Conservation (phyloP, 345 rosid genomes). For the Clarkia xantiana region DNA sequence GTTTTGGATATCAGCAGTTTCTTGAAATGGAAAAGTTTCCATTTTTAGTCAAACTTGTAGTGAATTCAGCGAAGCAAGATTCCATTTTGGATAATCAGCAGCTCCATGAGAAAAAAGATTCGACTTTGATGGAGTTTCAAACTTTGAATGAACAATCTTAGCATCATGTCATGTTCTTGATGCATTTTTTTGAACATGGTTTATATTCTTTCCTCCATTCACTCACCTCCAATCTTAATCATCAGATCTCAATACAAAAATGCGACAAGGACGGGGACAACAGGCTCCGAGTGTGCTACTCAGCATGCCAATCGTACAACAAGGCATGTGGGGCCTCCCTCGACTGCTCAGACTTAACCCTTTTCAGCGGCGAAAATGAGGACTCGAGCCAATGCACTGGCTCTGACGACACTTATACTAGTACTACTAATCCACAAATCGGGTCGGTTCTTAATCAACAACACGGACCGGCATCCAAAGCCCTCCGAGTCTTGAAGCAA, state of each 20-base stretch:
- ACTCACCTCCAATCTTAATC: background rate
- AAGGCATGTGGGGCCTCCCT: slow-evolving; percentile 91
- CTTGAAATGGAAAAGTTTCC: too few species aligned
- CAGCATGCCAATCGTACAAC: slow-evolving; percentile 89
- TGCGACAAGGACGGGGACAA: slow-evolving; percentile 90
- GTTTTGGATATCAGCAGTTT: too few species aligned
- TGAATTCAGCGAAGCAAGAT: too few species aligned
- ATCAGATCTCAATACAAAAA: slow-evolving; percentile 93
- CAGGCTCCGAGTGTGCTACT: slow-evolving; percentile 82
- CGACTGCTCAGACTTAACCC: slow-evolving; percentile 93
- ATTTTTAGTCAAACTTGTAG: too few species aligned
- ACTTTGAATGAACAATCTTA: too few species aligned
- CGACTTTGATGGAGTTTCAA: too few species aligned
- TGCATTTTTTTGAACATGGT: too few species aligned
- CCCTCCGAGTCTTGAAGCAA: slow-evolving; percentile 11
- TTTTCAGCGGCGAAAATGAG: slow-evolving; percentile 72
- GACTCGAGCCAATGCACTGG: slow-evolving; percentile 84
- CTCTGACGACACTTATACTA: slow-evolving; percentile 25
- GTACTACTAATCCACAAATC: slow-evolving; percentile 3
- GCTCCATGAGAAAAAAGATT: too few species aligned
- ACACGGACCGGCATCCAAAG: background rate
- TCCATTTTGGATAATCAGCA: too few species aligned
- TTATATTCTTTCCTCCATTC: too few species aligned
- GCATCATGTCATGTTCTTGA: too few species aligned
- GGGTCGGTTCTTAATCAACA: background rate